Evolutionary conservation across 2,329 filamentous ascomycete species (phyloP), one percentile per base, ranked within the genome.

Genomic region (Didymella pinodella): DNA sequence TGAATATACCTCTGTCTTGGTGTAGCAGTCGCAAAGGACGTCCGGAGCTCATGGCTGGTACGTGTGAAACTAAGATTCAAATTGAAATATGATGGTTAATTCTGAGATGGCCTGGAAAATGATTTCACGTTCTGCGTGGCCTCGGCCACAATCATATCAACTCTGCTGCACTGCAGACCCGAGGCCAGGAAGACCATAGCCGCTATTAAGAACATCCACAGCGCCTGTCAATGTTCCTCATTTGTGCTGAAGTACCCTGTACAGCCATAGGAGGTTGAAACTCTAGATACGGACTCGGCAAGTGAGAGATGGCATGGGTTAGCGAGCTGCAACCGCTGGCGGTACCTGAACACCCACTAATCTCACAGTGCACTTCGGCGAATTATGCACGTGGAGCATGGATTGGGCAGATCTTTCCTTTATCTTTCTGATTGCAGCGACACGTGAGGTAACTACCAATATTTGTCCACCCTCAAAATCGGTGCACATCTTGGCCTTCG

Each of bases 341-440:
- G 45, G 43, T 45, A 45, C 43, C 43, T 45, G 43, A 45, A 31
- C 14, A 16, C 7, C 26, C 45, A 31, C n/a, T 47, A 71, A 0
- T 85, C 11, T 6, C 36, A 14, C 11, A 25, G 28, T 36, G 6
- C 7, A 25, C 45, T 36, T 48, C 45, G 45, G n/a, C 18, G 28
- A 16, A 16, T 32, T n/a, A 46, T 46, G 44, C 41, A 46, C 1
- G 8, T 31, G 26, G n/a, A 28, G 26, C 43, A 29, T 7, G 43
- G n/a, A 4, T 29, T 11, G 11, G 18, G 14, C 26, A 16, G 16
- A 45, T 45, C 43, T 32, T 32, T 29, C 44, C 28, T 25, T 8
- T 2, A 26, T 16, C 5, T 14, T 14, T 25, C 40, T 11, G 26
- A 43, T 10, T 26, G 40, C 40, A 43, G 20, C 40, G 6, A 43